Conservation (phyloP, 148 eudicot genomes). For the Mesembryanthemum crystallinum region DNA sequence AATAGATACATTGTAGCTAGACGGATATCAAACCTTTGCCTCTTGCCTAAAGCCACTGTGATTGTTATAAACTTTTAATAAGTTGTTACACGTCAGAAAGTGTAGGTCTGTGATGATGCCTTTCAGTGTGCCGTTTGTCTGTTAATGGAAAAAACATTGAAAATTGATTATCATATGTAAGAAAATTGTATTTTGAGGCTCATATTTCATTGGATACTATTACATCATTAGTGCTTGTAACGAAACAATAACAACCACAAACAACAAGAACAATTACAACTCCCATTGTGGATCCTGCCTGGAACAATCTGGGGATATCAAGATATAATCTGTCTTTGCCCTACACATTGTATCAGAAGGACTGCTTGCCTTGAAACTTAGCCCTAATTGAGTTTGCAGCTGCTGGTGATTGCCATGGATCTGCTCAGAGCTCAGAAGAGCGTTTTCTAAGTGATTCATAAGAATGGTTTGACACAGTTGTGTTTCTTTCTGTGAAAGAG, state of each 20-base stretch:
- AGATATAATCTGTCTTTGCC: background rate
- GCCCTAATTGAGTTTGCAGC: background rate
- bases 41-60: constrained; percentile 14
- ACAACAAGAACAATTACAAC: too few relatives aligned
- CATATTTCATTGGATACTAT: background rate
- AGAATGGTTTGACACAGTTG: background rate
- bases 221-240: background rate
- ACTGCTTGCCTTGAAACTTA: background rate
- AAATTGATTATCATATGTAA: background rate
- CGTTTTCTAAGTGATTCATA: background rate
- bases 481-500: background rate
- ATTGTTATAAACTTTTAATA: background rate
- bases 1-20: background rate
- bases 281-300: too few relatives aligned
- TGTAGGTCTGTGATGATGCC: background rate
- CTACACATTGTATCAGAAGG: background rate
- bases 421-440: too few relatives aligned
- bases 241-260: background rate
- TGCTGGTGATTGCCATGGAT: too few relatives aligned
- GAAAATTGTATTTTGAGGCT: background rate
- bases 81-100: constrained; percentile 1
- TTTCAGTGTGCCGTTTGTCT: constrained; percentile 5
- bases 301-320: too few relatives aligned
- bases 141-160: background rate
- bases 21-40: constrained; percentile 2